phyloP scores from a whole-genome alignment of 208 protist species.

The Trypanosoma grayi region DNA sequence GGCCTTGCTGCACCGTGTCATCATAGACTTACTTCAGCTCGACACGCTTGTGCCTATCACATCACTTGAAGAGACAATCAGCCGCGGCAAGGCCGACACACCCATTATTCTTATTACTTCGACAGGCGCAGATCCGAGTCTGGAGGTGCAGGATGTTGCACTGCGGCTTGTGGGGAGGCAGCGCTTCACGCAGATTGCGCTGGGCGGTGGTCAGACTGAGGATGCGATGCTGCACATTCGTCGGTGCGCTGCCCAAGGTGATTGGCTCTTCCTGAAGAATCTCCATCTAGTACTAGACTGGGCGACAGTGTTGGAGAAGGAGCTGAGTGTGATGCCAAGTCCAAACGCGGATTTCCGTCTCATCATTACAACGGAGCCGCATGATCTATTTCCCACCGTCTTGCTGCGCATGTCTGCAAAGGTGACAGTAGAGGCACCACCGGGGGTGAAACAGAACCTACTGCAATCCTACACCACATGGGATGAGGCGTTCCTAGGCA shows the following conservation, averaged over 20 bases:
- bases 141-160: constrained; percentile 92
- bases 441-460: constrained; percentile 96
- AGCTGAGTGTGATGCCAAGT: constrained; percentile 80
- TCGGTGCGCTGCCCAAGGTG: constrained; percentile 78
- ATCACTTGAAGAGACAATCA: constrained; percentile 74
- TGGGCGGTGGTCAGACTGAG: constrained; percentile 93
- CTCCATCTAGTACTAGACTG: constrained; percentile 95
- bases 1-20: constrained; percentile 64
- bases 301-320: constrained; percentile 91
- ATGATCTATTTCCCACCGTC: constrained; percentile 92
- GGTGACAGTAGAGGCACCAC: constrained; percentile 95
- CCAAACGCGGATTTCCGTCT: constrained; percentile 93
- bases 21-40: constrained; percentile 63
- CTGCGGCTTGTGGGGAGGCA: constrained; percentile 60
- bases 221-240: constrained; percentile 86
- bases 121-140: constrained; percentile 93
- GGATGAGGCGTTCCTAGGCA: constrained; percentile 61
- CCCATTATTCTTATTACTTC: constrained; percentile 94
- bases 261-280: constrained; percentile 97
- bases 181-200: constrained; percentile 91
- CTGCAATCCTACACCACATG: constrained; percentile 89
- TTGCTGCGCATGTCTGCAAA: constrained; percentile 94
- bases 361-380: constrained; percentile 95
- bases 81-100: constrained; percentile 28
- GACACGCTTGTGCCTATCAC: constrained; percentile 61